These are phyloP conservation scores for Tricholoma bakamatsutake DNA, from an alignment of 768 basidiomycete genomes.

Conservation along the genomic window DNA sequence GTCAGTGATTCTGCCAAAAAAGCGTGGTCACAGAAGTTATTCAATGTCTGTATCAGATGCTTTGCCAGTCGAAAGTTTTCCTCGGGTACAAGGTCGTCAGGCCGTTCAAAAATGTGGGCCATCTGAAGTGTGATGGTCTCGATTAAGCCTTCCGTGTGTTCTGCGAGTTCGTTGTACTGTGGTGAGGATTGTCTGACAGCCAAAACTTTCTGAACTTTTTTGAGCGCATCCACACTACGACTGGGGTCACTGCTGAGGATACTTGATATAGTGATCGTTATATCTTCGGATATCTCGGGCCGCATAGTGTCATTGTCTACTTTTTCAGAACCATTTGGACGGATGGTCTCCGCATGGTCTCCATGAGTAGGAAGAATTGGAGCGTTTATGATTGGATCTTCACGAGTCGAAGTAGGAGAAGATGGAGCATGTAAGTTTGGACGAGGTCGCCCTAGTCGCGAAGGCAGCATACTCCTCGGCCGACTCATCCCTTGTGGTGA, in stretches of 20 bases:
- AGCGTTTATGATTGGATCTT: slow-evolving; percentile 21
- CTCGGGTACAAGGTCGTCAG: slow-evolving; percentile 63
- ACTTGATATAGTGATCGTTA: slow-evolving; percentile 79
- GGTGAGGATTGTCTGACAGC: slow-evolving; percentile 62
- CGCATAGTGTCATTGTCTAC: slow-evolving; percentile 21
- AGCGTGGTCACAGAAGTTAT: slow-evolving; percentile 89
- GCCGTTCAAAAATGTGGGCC: slow-evolving; percentile 85
- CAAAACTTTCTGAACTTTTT: slow-evolving; percentile 86
- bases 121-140: slow-evolving; percentile 90
- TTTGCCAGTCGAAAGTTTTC: slow-evolving; percentile 93
- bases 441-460: slow-evolving; percentile 65
- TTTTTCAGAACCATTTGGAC: background rate
- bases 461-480: slow-evolving; percentile 68
- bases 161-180: slow-evolving; percentile 72
- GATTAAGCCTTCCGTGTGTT: slow-evolving; percentile 77
- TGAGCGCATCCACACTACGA: slow-evolving; percentile 88
- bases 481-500: slow-evolving; percentile 44
- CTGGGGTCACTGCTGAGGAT: slow-evolving; percentile 84
- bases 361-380: background rate
- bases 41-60: slow-evolving; percentile 94
- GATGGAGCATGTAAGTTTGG: slow-evolving; percentile 33
- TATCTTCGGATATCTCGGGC: slow-evolving; percentile 44
- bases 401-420: slow-evolving; percentile 11
- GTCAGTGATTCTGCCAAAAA: slow-evolving; percentile 85
- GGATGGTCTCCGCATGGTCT: background rate